Base-by-base conservation (phyloP, 1,284 basidiomycete species). In the Psilocybe mexicana region DNA sequence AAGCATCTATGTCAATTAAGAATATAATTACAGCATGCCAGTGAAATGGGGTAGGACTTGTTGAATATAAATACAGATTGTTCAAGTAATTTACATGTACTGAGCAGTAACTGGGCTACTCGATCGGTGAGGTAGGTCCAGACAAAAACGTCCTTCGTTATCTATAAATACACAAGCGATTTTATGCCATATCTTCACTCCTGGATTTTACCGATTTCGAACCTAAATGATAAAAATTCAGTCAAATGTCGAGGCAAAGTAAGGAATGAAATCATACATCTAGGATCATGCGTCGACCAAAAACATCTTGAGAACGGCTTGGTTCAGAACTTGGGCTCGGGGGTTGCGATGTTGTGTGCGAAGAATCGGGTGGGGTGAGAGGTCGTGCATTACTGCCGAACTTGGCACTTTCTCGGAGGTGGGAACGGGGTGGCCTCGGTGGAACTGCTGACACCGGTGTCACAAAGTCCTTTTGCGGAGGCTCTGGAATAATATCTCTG, bases 351-450 rank as follows among this genome's bases (percentile, higher is more conserved):
- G 68, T 63, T 35, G 67, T 65, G 58, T 73, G 67, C 12, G 76
- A 77, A 44, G 79, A 79, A 8, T 72, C 69, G 7, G 81, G 77
- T 44, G 81, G 79, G 51, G 76, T 79, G 40, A 74, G 67, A 45
- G 75, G 76, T 51, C 49, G 67, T 64, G 11, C 43, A 30, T 44
- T 28, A 24, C n/a, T 14, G 6, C 33, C 55, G 43, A 49, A 64
- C 69, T 64, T 65, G 56, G 69, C 67, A 45, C 60, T 67, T 49
- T 72, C 69, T 54, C 77, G 70, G 28, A 79, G 74, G 58, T 71
- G 72, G 18, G 79, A 81, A 59, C 79, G 75, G 46, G 75, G 75
- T 55, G 76, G 76, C 46, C 75, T 75, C 30, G 77, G 79, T 30
- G 80, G 80, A 30, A 72, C 67, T 47, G 58, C 50, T 46, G 57